A percentile compares a stretch with the other conserved stretches of the same genome.
Evolutionary conservation across 2,329 filamentous ascomycete genomes (phyloP).

Genomic region (Phyllosticta citrichinensis): DNA sequence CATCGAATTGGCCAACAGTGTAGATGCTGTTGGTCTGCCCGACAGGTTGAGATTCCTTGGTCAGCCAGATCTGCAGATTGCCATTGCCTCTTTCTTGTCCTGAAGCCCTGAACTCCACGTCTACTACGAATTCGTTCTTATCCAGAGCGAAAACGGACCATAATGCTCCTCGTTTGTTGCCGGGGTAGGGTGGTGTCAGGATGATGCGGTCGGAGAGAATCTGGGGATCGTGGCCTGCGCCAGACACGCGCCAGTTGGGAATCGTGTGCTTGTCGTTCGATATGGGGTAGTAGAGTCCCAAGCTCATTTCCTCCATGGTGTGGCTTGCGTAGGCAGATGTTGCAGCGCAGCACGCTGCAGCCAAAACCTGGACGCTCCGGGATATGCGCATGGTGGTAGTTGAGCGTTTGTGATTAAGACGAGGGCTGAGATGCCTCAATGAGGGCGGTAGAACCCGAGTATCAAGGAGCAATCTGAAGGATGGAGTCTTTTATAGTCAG

Average conservation of each 20-base stretch:
- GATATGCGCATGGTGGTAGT: constrained; percentile 22
- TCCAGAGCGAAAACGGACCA: constrained; percentile 60
- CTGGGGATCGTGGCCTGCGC: constrained; percentile 46
- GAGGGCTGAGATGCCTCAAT: neutral
- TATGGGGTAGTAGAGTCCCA: constrained; percentile 58
- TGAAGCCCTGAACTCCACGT: constrained; percentile 78
- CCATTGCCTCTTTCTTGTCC: constrained; percentile 79
- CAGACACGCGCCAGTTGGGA: constrained; percentile 46
- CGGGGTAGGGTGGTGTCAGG: constrained; percentile 78
- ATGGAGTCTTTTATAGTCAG: neutral
- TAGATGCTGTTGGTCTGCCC: constrained; percentile 72
- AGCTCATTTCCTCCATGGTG: constrained; percentile 64
- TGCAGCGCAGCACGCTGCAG: constrained; percentile 34
- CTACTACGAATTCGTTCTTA: constrained; percentile 64
- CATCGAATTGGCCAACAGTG: constrained; percentile 75
- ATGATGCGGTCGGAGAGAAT: constrained; percentile 82
- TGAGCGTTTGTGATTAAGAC: neutral
- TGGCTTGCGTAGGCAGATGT: constrained; percentile 51
- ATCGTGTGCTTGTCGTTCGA: constrained; percentile 49
- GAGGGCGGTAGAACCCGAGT: neutral
- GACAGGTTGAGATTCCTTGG: constrained; percentile 53
- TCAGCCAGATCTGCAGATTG: constrained; percentile 91
- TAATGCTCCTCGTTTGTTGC: constrained; percentile 71
- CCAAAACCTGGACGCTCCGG: constrained; percentile 31
- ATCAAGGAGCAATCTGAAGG: neutral